Evolutionary conservation across 2,329 filamentous ascomycete species (phyloP), one percentile per base, ranked within the genome.

Genomic region (Sarocladium strictum): DNA sequence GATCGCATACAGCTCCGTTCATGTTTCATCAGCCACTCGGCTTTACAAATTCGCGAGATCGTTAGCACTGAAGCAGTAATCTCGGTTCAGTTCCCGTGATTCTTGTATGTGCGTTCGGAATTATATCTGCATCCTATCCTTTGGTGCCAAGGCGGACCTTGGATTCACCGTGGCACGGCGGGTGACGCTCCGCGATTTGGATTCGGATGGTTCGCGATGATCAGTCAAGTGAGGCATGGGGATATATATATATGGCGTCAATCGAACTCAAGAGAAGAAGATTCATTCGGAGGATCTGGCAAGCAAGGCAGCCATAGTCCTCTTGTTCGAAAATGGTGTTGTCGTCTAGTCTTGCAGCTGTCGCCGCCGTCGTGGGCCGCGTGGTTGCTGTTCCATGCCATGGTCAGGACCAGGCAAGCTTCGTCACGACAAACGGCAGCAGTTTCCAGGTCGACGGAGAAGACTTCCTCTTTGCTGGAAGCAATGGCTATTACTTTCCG

Each of bases 401-500:
- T 27, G 23, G 37, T 17, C 53, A 56, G 50, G 62, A 57, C 2
- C 61, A 62, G 12, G 61, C 60, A 40, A 74, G 76, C 0, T 80
- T 80, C 53, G 76, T 81, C 17, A 76, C 74, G 2, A 71, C 75
- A 0, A 68, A 76, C 2, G 78, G 75, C 5, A 69, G 67, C 2
- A 75, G 76, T 55, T 82, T 83, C 64, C 67, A 75, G 62, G 71
- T 83, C 3, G 72, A 81, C 47, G 79, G 79, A 54, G 69, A 78
- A 56, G 72, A 77, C 57, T 81, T 81, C 60, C 75, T 79, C 64
- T 82, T 81, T 60, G 79, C 79, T 1, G 79, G 79, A 1, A 77
- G 72, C 58, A 83, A 82, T 62, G 79, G 78, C 10, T 81, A 81
- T 58, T 81, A 79, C 58, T 76, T 81, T 17, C 77, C 78, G 0